Evolutionary conservation across 2,329 filamentous ascomycete genomes (phyloP).

Genomic region (Fusarium tanahbumbuense): DNA sequence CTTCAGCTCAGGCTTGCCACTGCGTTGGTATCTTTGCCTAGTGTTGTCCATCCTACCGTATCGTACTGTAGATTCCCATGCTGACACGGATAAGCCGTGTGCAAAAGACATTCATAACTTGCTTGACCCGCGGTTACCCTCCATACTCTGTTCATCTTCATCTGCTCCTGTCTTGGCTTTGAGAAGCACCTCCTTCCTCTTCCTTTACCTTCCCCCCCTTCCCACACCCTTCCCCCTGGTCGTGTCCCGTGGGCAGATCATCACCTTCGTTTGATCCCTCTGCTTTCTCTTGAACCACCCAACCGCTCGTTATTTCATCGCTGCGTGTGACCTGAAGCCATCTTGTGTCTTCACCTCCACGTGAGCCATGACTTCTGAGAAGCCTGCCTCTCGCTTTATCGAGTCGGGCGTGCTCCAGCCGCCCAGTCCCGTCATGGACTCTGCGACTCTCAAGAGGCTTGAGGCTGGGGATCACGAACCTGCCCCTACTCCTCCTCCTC

Average conservation of each 20-base stretch:
- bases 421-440: conserved; percentile 34
- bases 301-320: neutral
- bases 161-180: conserved; percentile 20
- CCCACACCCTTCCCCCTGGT: conserved; percentile 6
- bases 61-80: neutral
- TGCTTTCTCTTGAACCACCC: neutral
- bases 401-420: conserved; percentile 36
- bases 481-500: neutral
- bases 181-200: conserved; percentile 9
- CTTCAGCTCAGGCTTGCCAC: conserved; percentile 1
- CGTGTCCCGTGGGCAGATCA: conserved; percentile 6
- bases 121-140: conserved; percentile 15
- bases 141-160: neutral
- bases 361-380: conserved; percentile 31
- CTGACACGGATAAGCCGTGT: conserved; percentile 13
- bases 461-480: conserved; percentile 27
- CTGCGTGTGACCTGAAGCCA: neutral
- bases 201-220: conserved; percentile 5
- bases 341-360: conserved; percentile 1
- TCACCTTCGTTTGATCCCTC: conserved; percentile 9
- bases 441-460: conserved; percentile 32
- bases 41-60: neutral
- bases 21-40: neutral
- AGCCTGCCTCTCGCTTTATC: conserved; percentile 37
- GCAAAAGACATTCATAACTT: conserved; percentile 38